Conservation (phyloP, 148 eudicot genomes). For the Chenopodium suecicum region DNA sequence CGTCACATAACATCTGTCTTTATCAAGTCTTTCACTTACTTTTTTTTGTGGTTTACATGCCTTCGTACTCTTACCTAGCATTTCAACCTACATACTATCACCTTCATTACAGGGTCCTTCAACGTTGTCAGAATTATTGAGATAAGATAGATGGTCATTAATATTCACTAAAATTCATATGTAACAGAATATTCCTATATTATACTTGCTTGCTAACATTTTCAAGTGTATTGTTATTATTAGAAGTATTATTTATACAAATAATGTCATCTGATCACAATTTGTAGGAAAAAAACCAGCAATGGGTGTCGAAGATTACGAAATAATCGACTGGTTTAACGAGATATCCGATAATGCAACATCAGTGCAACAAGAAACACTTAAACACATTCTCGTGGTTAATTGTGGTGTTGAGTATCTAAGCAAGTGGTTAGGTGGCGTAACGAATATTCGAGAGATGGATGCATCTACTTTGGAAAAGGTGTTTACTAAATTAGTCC, state of each 20-base stretch:
- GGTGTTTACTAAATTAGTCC: conserved; percentile 52
- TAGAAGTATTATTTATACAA: no score
- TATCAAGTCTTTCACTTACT: background rate
- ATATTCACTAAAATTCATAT: background rate
- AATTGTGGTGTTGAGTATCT: conserved; percentile 60
- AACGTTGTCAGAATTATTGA: background rate
- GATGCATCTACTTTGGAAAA: conserved; percentile 41
- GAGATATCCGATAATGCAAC: conserved; percentile 43
- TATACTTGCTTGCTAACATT: background rate
- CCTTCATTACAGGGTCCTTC: background rate
- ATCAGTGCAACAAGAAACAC: conserved; percentile 47
- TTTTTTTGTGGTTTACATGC: background rate
- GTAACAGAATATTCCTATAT: background rate
- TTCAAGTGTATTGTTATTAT: background rate
- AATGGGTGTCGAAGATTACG: conserved; percentile 20
- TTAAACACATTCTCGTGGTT: conserved; percentile 40
- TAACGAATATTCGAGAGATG: conserved; percentile 23
- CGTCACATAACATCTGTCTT: background rate
- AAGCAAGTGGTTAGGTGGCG: conserved; percentile 44
- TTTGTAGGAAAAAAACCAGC: background rate
- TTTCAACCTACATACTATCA: background rate
- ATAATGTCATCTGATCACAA: background rate
- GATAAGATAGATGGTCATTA: background rate
- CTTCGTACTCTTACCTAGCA: background rate
- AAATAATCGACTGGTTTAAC: conserved; percentile 52